Evolutionary conservation across 306 rosid species (phyloP).

Genomic region (Fagus crenata): DNA sequence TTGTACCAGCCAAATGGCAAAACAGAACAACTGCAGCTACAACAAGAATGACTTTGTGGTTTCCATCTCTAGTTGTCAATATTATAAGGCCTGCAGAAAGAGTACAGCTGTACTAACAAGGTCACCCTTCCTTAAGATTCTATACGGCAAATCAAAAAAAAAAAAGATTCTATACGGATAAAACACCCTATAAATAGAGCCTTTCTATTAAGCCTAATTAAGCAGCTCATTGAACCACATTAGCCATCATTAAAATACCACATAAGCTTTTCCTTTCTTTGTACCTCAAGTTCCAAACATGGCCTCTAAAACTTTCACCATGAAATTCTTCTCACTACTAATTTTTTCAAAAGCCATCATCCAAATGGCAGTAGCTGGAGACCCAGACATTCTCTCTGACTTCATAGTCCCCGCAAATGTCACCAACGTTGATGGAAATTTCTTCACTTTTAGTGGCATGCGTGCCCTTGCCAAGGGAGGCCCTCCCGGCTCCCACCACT

Average conservation of each 20-base stretch:
- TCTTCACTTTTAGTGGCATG: conserved; percentile 51
- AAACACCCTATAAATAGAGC: not conserved
- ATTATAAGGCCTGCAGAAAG: not conserved
- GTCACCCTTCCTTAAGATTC: not conserved
- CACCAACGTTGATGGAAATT: conserved; percentile 27
- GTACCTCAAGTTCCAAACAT: not conserved
- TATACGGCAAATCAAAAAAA: no score
- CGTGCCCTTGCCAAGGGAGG: conserved; percentile 17
- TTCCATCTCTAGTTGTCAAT: not conserved
- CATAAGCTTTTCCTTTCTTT: no score
- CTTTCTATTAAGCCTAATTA: not conserved
- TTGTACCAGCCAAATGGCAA: not conserved
- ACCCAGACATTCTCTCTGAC: conserved; percentile 50
- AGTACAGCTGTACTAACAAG: not conserved
- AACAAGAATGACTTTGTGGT: not conserved
- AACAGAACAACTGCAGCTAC: not conserved
- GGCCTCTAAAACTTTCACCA: not conserved
- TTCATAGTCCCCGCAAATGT: conserved; percentile 31
- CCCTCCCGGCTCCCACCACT: conserved; percentile 1
- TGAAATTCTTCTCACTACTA: conserved; percentile 30
- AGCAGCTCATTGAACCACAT: not conserved
- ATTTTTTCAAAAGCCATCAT: conserved; percentile 23
- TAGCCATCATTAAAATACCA: not conserved
- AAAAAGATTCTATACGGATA: not conserved
- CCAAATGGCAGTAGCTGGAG: conserved; percentile 33